These are phyloP conservation scores for Heliamphora pulchella DNA, from an alignment of 179 eudicot genomes.

Conservation along the genomic window DNA sequence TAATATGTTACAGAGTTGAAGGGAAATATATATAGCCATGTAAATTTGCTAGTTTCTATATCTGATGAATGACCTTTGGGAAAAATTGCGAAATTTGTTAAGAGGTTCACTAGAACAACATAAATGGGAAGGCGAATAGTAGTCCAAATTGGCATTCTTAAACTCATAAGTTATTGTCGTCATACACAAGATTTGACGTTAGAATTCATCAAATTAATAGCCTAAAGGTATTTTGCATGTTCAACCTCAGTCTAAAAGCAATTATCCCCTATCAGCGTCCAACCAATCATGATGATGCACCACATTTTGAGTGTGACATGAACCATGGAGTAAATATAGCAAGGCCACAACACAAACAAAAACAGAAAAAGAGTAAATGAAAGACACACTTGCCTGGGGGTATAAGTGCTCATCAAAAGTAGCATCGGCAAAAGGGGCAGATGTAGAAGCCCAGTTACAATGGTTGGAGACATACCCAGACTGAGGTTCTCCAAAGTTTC, in stretches of 20 bases:
- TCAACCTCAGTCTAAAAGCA: background rate
- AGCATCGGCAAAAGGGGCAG: background rate
- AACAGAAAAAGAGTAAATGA: background rate
- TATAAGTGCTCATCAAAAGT: constrained; percentile 7
- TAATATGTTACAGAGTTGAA: too few species aligned
- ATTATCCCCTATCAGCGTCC: background rate
- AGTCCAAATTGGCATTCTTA: background rate
- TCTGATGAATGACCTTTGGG: background rate
- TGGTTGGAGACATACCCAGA: background rate
- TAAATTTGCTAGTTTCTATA: background rate
- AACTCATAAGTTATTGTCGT: background rate
- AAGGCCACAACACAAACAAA: background rate
- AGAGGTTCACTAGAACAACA: background rate
- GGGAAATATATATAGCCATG: too few species aligned
- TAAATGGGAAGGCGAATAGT: background rate
- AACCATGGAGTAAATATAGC: background rate
- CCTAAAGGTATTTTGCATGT: background rate
- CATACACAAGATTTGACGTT: background rate
- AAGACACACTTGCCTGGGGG: constrained; percentile 17
- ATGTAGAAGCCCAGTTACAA: constrained; percentile 7
- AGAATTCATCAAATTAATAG: background rate
- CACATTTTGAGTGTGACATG: background rate
- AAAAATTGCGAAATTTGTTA: background rate
- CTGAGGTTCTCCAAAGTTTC: constrained; percentile 9
- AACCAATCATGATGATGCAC: background rate